Evolutionary conservation across 2,329 filamentous ascomycete genomes (phyloP).

Genomic region (Fusarium torreyae): DNA sequence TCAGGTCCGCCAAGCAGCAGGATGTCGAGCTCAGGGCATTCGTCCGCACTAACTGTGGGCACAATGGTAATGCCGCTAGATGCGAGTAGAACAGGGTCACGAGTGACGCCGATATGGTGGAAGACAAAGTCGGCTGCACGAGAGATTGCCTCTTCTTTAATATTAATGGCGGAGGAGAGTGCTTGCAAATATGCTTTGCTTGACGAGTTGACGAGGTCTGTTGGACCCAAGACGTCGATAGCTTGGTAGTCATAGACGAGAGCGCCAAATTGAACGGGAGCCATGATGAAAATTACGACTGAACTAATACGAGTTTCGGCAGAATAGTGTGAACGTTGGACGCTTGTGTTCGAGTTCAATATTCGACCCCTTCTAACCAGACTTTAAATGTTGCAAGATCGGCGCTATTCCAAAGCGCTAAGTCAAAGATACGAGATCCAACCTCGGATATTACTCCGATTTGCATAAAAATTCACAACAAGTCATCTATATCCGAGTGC

Average conservation of each 20-base stretch:
- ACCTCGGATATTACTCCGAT: background rate
- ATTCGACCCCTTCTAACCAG: background rate
- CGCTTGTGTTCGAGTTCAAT: background rate
- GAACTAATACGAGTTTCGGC: background rate
- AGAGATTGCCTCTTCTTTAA: constrained; percentile 40
- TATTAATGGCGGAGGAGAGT: constrained; percentile 25
- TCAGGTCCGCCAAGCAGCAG: constrained; percentile 56
- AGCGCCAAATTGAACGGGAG: constrained; percentile 31
- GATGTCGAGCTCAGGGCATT: constrained; percentile 57
- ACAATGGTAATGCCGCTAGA: constrained; percentile 38
- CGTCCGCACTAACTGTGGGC: constrained; percentile 53
- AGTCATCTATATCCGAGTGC: constrained; percentile 12
- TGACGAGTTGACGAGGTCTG: constrained; percentile 51
- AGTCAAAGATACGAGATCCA: background rate
- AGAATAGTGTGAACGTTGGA: background rate
- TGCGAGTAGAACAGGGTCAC: constrained; percentile 47
- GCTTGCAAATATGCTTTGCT: constrained; percentile 37
- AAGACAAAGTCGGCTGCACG: constrained; percentile 52
- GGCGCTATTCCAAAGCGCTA: too few relatives aligned
- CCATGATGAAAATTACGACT: constrained; percentile 3
- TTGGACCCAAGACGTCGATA: constrained; percentile 53
- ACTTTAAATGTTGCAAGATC: background rate
- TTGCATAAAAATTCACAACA: background rate
- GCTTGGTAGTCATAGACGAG: constrained; percentile 53
- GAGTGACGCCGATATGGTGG: constrained; percentile 55